phyloP scores from a whole-genome alignment of 805 yeast species.

The Spathaspora arborariae region DNA sequence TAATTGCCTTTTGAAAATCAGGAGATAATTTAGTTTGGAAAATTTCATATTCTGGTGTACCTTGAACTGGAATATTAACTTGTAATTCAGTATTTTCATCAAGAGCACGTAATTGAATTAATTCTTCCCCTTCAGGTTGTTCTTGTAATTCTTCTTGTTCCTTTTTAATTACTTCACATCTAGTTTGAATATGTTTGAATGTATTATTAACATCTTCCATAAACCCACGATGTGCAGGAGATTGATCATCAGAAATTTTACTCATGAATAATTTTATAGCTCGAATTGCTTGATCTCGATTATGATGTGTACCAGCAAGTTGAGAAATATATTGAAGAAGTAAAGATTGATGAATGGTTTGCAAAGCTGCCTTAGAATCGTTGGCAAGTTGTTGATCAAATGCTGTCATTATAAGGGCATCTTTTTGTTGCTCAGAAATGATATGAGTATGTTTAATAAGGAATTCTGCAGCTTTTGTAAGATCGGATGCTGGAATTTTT shows the following conservation, averaged over 20 bases:
- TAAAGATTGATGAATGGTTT: conserved; percentile 75
- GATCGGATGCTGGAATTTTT: conserved; percentile 46
- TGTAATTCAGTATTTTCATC: conserved; percentile 78
- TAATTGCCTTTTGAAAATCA: conserved; percentile 72
- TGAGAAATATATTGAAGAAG: conserved; percentile 68
- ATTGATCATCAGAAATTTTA: conserved; percentile 47
- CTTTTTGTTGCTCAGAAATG: conserved; percentile 80
- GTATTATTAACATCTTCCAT: conserved; percentile 71
- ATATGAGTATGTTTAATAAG: conserved; percentile 61
- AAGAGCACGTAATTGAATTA: conserved; percentile 82
- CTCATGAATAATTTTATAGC: conserved; percentile 64
- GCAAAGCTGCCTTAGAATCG: conserved; percentile 50
- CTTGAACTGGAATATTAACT: conserved; percentile 62
- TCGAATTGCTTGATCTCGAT: conserved; percentile 26
- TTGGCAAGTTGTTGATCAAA: conserved; percentile 76
- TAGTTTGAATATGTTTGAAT: conserved; percentile 63
- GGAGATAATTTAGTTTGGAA: conserved; percentile 54
- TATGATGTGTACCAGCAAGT: conserved; percentile 31
- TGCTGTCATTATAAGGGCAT: conserved; percentile 88
- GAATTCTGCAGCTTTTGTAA: conserved; percentile 47
- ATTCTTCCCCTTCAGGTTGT: conserved; percentile 54
- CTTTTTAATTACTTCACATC: conserved; percentile 65
- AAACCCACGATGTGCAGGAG: conserved; percentile 70
- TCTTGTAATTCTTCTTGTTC: conserved; percentile 40
- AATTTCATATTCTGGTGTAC: conserved; percentile 51